Evolutionary conservation across 2,329 filamentous ascomycete species (phyloP).

Genomic region (Colletotrichum sp.): DNA sequence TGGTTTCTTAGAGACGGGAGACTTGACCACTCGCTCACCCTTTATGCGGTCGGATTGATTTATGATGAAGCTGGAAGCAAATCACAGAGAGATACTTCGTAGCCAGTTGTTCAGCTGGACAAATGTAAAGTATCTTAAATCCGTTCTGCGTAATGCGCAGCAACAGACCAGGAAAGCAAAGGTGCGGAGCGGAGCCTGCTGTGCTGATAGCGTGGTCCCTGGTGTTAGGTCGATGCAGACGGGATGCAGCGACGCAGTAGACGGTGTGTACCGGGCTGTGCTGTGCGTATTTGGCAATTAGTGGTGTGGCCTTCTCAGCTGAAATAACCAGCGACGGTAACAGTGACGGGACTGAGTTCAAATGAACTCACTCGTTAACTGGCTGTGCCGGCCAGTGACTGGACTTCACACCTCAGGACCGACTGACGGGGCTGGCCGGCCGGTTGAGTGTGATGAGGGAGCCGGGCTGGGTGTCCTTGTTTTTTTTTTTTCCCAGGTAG

Average conservation of each 20-base stretch:
- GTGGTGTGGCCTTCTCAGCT: conserved; percentile 5
- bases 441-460: conserved; percentile 11
- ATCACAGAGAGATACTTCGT: background rate
- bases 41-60: background rate
- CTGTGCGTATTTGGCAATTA: background rate
- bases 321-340: background rate
- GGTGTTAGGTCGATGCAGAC: background rate
- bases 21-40: background rate
- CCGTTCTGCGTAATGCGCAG: background rate
- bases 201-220: conserved; percentile 5
- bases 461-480: conserved; percentile 15
- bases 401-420: background rate
- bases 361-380: background rate
- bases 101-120: background rate
- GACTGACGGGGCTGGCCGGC: conserved; percentile 1
- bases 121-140: background rate
- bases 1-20: background rate
- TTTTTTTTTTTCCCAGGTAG: background rate
- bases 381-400: background rate
- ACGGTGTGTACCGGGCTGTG: background rate
- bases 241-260: background rate
- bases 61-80: background rate
- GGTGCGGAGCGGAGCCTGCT: background rate
- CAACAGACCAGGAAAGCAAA: background rate
- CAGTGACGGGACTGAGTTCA: background rate